These are phyloP conservation scores for Xylariomycetidae sp. DNA, from an alignment of 2,329 filamentous ascomycete genomes.

Conservation along the genomic window DNA sequence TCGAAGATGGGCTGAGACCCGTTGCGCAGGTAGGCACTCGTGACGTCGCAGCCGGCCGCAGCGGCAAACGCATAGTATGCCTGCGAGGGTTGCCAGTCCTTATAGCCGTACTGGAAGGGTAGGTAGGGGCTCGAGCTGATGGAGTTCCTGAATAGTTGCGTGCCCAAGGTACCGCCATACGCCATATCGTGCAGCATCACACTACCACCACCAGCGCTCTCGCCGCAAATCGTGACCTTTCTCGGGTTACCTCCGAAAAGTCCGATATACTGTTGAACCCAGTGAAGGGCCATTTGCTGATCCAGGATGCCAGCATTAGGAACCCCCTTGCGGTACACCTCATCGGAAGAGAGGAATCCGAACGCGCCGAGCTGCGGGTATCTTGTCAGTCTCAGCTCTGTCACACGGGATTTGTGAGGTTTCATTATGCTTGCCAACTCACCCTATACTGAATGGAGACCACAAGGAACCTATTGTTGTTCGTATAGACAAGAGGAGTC, in stretches of 20 bases:
- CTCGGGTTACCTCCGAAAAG: constrained; percentile 49
- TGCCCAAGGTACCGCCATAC: constrained; percentile 35
- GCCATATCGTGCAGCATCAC: constrained; percentile 42
- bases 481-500: constrained; percentile 1
- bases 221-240: constrained; percentile 51
- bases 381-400: too few relatives aligned
- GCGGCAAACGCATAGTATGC: constrained; percentile 41
- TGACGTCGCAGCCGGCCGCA: constrained; percentile 33
- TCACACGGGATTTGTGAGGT: too few relatives aligned
- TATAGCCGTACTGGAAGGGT: constrained; percentile 43
- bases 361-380: constrained; percentile 2
- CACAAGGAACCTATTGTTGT: constrained; percentile 2
- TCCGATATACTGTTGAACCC: constrained; percentile 48
- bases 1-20: constrained; percentile 19
- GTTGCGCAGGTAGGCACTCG: too few relatives aligned
- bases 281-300: constrained; percentile 31
- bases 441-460: constrained; percentile 4
- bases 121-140: constrained; percentile 35
- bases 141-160: constrained; percentile 34
- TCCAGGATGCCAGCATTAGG: constrained; percentile 4
- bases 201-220: constrained; percentile 48
- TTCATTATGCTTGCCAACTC: too few relatives aligned
- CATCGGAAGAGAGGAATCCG: constrained; percentile 3
- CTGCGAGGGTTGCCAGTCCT: constrained; percentile 39
- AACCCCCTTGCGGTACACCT: neutral